phyloP scores from a whole-genome alignment of 495 filamentous ascomycete species.

The Penicillium canariense region DNA sequence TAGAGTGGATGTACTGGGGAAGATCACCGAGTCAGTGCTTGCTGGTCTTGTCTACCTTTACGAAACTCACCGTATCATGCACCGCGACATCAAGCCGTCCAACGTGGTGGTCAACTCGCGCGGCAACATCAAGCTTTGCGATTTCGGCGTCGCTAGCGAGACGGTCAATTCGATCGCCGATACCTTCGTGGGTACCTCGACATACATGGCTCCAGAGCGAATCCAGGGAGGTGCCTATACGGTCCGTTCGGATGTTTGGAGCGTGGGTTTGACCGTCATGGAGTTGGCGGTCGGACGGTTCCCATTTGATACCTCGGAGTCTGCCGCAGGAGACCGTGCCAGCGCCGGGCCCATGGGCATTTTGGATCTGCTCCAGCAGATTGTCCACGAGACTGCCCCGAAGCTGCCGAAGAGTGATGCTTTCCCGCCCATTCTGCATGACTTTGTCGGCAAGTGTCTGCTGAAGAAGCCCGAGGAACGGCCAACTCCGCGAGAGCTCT shows the following conservation, averaged over 20 bases:
- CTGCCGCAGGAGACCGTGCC: conserved; percentile 66
- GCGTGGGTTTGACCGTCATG: conserved; percentile 93
- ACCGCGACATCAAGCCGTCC: conserved; percentile 97
- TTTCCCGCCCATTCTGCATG: conserved; percentile 89
- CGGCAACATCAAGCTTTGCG: conserved; percentile 94
- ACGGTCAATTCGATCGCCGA: conserved; percentile 95
- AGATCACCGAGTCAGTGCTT: conserved; percentile 96
- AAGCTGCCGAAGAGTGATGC: conserved; percentile 94
- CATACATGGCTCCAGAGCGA: conserved; percentile 97
- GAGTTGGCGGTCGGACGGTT: conserved; percentile 96
- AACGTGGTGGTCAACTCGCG: conserved; percentile 94
- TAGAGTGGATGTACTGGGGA: conserved; percentile 97
- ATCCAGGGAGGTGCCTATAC: conserved; percentile 96
- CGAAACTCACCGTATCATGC: conserved; percentile 92
- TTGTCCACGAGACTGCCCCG: conserved; percentile 93
- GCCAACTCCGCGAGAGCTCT: conserved; percentile 86
- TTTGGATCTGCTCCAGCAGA: conserved; percentile 92
- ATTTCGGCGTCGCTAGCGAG: conserved; percentile 96
- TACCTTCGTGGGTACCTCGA: conserved; percentile 97
- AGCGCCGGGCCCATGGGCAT: conserved; percentile 84
- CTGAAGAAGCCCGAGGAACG: conserved; percentile 82
- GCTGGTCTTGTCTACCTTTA: conserved; percentile 94
- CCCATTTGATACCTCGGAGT: conserved; percentile 79
- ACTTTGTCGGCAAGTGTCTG: conserved; percentile 95
- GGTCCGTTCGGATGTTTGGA: conserved; percentile 98